Conservation (phyloP, 1,284 basidiomycete species). For the Malassezia brasiliensis region DNA sequence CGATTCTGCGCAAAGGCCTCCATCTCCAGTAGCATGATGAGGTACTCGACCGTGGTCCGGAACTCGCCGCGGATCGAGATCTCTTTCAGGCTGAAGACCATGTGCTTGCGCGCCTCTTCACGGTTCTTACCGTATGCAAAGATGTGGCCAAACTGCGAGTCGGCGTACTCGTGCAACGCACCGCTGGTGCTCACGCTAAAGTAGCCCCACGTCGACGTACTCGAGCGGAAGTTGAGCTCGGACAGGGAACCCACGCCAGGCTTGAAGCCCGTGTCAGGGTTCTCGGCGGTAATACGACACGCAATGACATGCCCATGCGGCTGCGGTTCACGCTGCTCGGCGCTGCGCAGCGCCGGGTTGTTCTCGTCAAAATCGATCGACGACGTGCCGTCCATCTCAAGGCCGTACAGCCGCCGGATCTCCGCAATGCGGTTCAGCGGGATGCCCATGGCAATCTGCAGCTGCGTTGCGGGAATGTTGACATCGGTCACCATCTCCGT, state of each 20-base stretch:
- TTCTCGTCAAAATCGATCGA: slow-evolving; percentile 75
- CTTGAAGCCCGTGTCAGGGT: slow-evolving; percentile 99
- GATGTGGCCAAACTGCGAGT: slow-evolving; percentile 77
- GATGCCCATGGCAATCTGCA: slow-evolving; percentile 97
- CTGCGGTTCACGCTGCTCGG: slow-evolving; percentile 74
- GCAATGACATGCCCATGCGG: slow-evolving; percentile 98
- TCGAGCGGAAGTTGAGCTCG: slow-evolving; percentile 98
- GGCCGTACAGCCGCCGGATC: slow-evolving; percentile 88
- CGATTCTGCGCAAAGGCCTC: slow-evolving; percentile 95
- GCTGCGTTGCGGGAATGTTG: slow-evolving; percentile 92
- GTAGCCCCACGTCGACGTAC: slow-evolving; percentile 79
- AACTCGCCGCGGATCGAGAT: slow-evolving; percentile 98
- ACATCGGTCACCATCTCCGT: slow-evolving; percentile 99
- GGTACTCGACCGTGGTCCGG: slow-evolving; percentile 85
- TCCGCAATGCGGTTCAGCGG: slow-evolving; percentile 90
- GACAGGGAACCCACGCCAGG: slow-evolving; percentile 92
- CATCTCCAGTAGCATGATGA: slow-evolving; percentile 92
- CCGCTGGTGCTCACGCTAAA: slow-evolving; percentile 93
- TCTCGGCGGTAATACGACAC: slow-evolving; percentile 98
- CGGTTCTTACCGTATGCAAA: slow-evolving; percentile 98
- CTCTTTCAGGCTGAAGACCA: slow-evolving; percentile 98
- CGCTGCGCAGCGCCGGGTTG: slow-evolving; percentile 56
- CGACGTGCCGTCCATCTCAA: slow-evolving; percentile 34
- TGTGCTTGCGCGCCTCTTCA: slow-evolving; percentile 90
- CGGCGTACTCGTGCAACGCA: slow-evolving; percentile 93